Evolutionary conservation across 352 stramenopile genomes (phyloP).

Genomic region (Pythium rhizo-oryzae): DNA sequence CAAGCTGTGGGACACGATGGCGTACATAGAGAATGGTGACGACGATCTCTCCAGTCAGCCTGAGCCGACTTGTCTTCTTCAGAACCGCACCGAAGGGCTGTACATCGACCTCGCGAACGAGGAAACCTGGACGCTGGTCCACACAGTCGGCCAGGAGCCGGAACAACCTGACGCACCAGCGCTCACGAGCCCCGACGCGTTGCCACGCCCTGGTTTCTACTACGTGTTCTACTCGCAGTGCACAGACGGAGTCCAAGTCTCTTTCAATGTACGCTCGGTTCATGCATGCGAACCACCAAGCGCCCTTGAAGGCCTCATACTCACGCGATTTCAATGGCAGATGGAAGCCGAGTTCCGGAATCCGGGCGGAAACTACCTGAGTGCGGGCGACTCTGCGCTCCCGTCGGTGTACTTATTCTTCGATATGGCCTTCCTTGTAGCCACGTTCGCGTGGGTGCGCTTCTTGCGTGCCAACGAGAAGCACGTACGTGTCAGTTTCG

Average conservation of each 20-base stretch:
- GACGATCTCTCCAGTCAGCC: conserved; percentile 24
- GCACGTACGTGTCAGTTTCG: conserved; percentile 53
- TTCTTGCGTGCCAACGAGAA: conserved; percentile 56
- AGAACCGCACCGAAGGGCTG: conserved; percentile 48
- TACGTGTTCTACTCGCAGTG: conserved; percentile 91
- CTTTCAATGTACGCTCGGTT: conserved; percentile 77
- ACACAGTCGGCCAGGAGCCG: conserved; percentile 36
- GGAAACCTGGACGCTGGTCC: conserved; percentile 53
- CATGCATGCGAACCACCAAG: too few species aligned
- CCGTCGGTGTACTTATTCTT: conserved; percentile 84
- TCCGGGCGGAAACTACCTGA: conserved; percentile 81
- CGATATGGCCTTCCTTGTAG: conserved; percentile 69
- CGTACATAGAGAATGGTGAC: conserved; percentile 41
- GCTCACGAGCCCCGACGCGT: conserved; percentile 17
- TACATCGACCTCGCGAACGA: conserved; percentile 68
- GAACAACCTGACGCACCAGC: conserved; percentile 15
- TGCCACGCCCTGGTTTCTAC: conserved; percentile 74
- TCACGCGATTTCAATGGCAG: conserved; percentile 36
- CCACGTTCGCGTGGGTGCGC: conserved; percentile 61
- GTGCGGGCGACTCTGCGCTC: conserved; percentile 80
- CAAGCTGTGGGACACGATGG: conserved; percentile 59
- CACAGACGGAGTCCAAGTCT: conserved; percentile 65
- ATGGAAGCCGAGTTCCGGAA: conserved; percentile 88
- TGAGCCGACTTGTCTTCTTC: conserved; percentile 44
- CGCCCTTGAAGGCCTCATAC: too few species aligned